Evolutionary conservation across 208 protist genomes (phyloP), one percentile per base, ranked within the genome.

Genomic region (Trypanosoma boissoni): DNA sequence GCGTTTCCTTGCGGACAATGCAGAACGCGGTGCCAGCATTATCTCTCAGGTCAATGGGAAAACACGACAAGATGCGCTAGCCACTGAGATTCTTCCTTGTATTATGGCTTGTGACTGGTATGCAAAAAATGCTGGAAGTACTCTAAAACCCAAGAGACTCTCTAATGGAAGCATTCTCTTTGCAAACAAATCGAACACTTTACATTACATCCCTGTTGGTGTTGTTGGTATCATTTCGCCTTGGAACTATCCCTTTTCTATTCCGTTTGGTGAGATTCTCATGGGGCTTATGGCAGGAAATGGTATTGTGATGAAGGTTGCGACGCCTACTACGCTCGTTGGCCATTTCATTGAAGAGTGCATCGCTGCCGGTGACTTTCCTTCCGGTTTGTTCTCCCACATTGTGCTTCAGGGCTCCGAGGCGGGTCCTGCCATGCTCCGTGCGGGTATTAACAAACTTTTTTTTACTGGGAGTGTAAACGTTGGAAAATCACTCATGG

Each of bases 221-320:
- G 82, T 92, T 10, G 83, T 95, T 16, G 86, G 80, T 26, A 87
- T 95, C 44, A 87, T 95, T 58, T 90, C 88, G 7, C 85, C 88
- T 26, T 95, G 88, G 86, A 95, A 95, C 51, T 95, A 84, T 64
- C 88, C 88, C 9, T 88, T 92, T 53, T 52, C 83, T 8, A 89
- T 95, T 42, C 85, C 88, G 10, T 94, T 94, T 63, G 81, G 72
- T 1, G 86, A 94, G 55, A 64, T 94, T 9, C 37, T 92, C 18
- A 91, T 92, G 85, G 85, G 54, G 0, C 58, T 92, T 21, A 92
- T 94, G 85, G 78, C 87, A 2, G 84, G 87, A 27, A 94, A 94
- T 50, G 82, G 74, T 20, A 66, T 92, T 18, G 23, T 92, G 18
- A 64, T 94, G 27, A 92, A 92, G 64, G 84, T 92, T 21, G 80